Conservation (phyloP, 768 basidiomycete species). For the Cyathus striatus region DNA sequence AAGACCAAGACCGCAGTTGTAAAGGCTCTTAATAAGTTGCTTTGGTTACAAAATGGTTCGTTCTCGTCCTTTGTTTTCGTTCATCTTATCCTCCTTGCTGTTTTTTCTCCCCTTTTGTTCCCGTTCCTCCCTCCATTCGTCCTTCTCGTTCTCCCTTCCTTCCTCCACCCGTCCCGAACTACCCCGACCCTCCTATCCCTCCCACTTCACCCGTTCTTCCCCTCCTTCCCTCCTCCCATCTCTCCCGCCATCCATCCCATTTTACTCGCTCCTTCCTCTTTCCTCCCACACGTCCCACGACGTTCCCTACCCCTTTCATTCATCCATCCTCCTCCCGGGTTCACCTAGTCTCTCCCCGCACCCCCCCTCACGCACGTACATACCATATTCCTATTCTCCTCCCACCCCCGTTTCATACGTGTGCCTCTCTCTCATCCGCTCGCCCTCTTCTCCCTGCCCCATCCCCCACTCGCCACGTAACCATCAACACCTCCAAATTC, state of each 20-base stretch:
- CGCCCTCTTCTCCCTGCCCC: background rate
- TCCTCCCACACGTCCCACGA: background rate
- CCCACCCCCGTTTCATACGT: too few species aligned
- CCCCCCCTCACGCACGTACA: too few species aligned
- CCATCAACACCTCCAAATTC: background rate
- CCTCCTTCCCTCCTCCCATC: background rate
- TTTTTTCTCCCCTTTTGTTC: background rate
- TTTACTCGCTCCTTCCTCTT: background rate
- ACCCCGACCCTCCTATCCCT: background rate
- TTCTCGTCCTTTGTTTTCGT: background rate
- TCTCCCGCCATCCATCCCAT: background rate
- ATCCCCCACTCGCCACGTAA: too few species aligned
- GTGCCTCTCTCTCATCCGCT: background rate
- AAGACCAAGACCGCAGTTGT: conserved; percentile 35
- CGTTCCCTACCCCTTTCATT: background rate
- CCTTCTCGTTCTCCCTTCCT: background rate
- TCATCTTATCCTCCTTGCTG: background rate
- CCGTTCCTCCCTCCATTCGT: background rate
- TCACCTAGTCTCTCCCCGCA: too few species aligned
- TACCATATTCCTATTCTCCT: too few species aligned
- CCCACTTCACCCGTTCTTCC: background rate
- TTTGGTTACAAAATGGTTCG: conserved; percentile 42
- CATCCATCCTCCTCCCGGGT: background rate
- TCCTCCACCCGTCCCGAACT: background rate
- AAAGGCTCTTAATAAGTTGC: conserved; percentile 38